Conservation (phyloP, 2,329 filamentous ascomycete genomes). For the Parastagonospora avenae region DNA sequence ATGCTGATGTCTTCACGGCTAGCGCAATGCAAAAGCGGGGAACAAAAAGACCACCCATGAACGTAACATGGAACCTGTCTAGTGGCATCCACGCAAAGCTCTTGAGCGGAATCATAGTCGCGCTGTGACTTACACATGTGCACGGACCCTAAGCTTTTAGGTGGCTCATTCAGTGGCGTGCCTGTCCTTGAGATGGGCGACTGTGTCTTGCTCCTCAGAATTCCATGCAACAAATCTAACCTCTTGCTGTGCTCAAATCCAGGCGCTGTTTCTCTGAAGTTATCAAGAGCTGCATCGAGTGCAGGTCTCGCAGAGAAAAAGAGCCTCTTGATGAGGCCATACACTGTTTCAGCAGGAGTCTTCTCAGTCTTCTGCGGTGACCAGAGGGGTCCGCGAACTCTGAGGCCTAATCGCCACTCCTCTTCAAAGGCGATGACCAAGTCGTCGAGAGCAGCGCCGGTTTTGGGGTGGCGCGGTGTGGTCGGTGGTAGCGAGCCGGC, state of each 20-base stretch:
- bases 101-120: no score
- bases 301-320: constrained; percentile 17
- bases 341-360: constrained; percentile 16
- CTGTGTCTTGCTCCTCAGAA: constrained; percentile 12
- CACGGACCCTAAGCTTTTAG: constrained; percentile 7
- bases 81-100: no score
- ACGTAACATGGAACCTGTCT: no score
- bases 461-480: constrained; percentile 20
- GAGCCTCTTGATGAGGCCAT: constrained; percentile 19
- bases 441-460: constrained; percentile 19
- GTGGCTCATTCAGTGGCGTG: constrained; percentile 8
- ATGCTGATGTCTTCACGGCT: background rate
- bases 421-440: constrained; percentile 26
- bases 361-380: constrained; percentile 24
- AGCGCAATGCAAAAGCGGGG: background rate
- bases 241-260: background rate
- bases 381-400: constrained; percentile 14
- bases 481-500: constrained; percentile 15
- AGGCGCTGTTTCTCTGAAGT: constrained; percentile 20
- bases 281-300: constrained; percentile 19
- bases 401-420: constrained; percentile 27
- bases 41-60: background rate
- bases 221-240: constrained; percentile 13
- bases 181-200: constrained; percentile 2
- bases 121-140: constrained; percentile 13